Conservation (phyloP, 2,329 filamentous ascomycete species). For the Venturia asperata region DNA sequence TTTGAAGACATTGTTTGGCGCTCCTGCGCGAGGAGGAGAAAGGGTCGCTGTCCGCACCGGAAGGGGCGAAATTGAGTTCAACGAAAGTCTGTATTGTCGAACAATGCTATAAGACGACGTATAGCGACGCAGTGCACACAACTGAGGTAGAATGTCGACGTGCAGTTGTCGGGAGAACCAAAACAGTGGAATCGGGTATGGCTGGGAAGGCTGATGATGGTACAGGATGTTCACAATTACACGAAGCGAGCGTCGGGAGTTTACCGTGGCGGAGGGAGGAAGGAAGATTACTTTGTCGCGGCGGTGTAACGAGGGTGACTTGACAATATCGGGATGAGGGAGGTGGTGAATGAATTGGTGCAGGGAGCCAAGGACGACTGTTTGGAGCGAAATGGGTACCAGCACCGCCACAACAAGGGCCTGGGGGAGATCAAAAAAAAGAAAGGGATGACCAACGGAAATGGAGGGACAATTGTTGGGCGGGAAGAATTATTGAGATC, state of each 20-base stretch:
- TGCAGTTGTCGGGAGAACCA: neutral
- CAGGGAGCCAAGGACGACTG: neutral
- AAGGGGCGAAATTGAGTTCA: neutral
- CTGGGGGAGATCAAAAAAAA: neutral
- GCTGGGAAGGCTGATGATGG: conserved; percentile 11
- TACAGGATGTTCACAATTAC: neutral
- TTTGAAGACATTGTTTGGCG: conserved; percentile 7
- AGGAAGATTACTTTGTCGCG: neutral
- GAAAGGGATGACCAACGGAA: neutral
- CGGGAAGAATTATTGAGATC: neutral
- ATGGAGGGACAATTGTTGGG: neutral
- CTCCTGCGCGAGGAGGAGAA: conserved; percentile 7
- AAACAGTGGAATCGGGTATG: neutral
- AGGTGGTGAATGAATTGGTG: neutral
- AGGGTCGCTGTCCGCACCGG: neutral
- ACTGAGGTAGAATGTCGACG: neutral
- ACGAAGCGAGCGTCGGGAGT: conserved; percentile 9
- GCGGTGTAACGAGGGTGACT: conserved; percentile 2
- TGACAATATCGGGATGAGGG: neutral
- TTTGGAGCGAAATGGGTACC: neutral
- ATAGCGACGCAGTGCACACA: neutral
- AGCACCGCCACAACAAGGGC: conserved; percentile 4
- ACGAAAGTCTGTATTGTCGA: neutral
- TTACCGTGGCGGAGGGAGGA: neutral
- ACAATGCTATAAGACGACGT: neutral